Base-by-base conservation (phyloP, 1,139 yeast species). In the Komagataea norvegica region DNA sequence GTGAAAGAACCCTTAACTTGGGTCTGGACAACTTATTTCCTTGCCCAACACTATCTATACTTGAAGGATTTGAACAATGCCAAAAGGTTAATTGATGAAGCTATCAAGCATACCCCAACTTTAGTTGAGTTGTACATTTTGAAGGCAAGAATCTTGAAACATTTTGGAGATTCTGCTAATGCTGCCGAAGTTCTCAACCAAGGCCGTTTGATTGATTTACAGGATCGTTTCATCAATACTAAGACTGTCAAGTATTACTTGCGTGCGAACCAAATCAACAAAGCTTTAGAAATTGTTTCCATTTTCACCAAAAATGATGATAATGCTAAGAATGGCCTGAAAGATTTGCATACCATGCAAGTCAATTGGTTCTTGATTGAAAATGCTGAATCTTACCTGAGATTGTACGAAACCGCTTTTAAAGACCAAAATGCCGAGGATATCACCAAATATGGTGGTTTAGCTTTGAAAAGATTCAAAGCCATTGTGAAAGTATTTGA, bases 141-240 rank as follows among this genome's bases (percentile, higher is more conserved):
- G 46, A 85, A 86, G 55, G 96, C 95, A 3, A 74, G 95, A 53
- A 71, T 91, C 31, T 64, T 77, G 45, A 88, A 88, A 59, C 91
- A 85, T 50, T 61, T 70, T 35, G 88, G 88, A 14, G 69, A 79
- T 41, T 51, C 72, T 27, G 55, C 48, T 1, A 71, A 68, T 23
- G 97, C 97, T 5, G 75, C 84, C 13, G 70, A 70, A 10, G 57
- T 70, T 24, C 76, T 88, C 74, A 74, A 81, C 45, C 70, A 69
- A 40, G 96, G 94, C 3, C 74, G 96, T 49, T 60, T 68, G 40
- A 63, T 84, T 42, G 96, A 93, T 56, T 69, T 84, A 43, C 95
- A 87, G 59, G 99, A 91, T 60, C 71, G 98, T 49, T 91, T 86
- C 57, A 76, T 91, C 56, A 93, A 91, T 61, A 77, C 95, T 41